phyloP scores from a whole-genome alignment of 2,329 filamentous ascomycete species.

The Ceratocystis huliohia region DNA sequence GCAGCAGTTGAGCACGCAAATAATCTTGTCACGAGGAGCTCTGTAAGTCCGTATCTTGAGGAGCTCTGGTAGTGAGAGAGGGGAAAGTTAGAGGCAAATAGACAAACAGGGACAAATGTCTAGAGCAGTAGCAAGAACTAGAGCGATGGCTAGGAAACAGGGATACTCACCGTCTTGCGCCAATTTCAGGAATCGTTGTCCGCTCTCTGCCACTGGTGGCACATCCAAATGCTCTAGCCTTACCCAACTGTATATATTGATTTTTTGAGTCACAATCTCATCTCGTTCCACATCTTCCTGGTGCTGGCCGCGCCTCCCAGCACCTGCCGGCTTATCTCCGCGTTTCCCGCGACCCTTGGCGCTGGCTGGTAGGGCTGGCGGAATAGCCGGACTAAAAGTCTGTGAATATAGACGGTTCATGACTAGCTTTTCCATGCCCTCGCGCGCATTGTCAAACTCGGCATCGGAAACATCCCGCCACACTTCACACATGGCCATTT shows the following conservation, averaged over 20 bases:
- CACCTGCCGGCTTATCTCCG: constrained; percentile 55
- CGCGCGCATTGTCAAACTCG: constrained; percentile 94
- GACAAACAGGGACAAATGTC: neutral
- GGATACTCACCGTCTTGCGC: constrained; percentile 62
- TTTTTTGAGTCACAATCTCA: constrained; percentile 90
- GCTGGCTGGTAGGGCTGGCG: constrained; percentile 52
- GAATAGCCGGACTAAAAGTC: constrained; percentile 90
- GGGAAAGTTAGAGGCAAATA: constrained; percentile 20
- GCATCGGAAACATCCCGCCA: constrained; percentile 93
- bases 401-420: constrained; percentile 96
- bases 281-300: constrained; percentile 97
- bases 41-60: constrained; percentile 94
- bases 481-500: constrained; percentile 94
- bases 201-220: constrained; percentile 67
- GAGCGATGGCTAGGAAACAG: neutral
- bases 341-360: constrained; percentile 52
- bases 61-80: constrained; percentile 48
- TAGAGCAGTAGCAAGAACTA: neutral
- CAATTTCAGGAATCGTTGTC: constrained; percentile 72
- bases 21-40: constrained; percentile 95
- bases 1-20: constrained; percentile 95
- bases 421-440: constrained; percentile 98
- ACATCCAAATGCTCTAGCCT: constrained; percentile 90
- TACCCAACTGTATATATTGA: constrained; percentile 93
- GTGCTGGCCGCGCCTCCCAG: constrained; percentile 84